Evolutionary conservation across 305 asterid species (phyloP).

Genomic region (Fraxinus velutina): DNA sequence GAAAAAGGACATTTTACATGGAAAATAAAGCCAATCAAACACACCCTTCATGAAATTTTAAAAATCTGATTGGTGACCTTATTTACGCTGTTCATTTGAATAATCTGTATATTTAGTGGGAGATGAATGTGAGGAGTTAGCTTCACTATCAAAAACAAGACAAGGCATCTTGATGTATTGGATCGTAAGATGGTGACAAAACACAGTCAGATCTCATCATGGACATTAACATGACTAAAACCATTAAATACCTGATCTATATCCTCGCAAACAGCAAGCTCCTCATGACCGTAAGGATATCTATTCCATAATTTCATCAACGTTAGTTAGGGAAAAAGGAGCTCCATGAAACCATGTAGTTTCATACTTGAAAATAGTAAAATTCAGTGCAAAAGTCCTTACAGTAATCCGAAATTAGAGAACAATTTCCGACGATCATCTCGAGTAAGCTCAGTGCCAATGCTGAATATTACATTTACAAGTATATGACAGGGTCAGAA

Average conservation of each 20-base stretch:
- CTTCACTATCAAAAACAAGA: background rate
- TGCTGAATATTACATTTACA: slow-evolving; percentile 46
- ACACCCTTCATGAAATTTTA: background rate
- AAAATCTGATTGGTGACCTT: background rate
- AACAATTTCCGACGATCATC: slow-evolving; percentile 80
- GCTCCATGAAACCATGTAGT: slow-evolving; percentile 7
- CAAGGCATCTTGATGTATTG: background rate
- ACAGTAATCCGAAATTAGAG: slow-evolving; percentile 85
- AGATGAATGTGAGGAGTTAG: background rate
- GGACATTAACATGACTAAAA: slow-evolving; percentile 1
- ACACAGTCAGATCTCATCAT: background rate
- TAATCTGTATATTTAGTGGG: background rate
- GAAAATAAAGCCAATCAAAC: too few species aligned
- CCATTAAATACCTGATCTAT: slow-evolving; percentile 74
- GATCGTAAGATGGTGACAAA: background rate
- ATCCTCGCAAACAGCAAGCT: slow-evolving; percentile 89
- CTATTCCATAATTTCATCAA: slow-evolving; percentile 36
- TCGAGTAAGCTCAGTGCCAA: slow-evolving; percentile 91
- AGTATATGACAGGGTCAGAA: slow-evolving; percentile 8
- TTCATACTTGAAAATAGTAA: slow-evolving; percentile 3
- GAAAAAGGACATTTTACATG: too few species aligned
- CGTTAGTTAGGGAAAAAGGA: slow-evolving; percentile 24
- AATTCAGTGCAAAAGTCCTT: slow-evolving; percentile 31
- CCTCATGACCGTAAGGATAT: slow-evolving; percentile 96
- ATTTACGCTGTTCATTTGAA: background rate